Percentiles rank a stretch among this genome's conserved stretches.
Conservation (phyloP, 176 grass and related monocot genomes). For the Saccharum officinarum region DNA sequence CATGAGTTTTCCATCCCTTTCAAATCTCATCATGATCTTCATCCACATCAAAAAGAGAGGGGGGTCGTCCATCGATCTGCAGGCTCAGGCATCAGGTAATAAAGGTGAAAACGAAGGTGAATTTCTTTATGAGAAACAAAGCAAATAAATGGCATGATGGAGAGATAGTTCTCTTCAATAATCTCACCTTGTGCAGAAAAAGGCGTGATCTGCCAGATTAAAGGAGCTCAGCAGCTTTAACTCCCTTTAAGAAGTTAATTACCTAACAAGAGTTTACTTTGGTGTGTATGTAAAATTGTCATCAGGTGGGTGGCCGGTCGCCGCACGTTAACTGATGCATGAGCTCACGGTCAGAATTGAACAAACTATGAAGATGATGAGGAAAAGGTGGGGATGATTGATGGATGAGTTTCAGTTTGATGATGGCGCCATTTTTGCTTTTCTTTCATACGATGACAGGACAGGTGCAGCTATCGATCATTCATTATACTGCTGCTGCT, state of each 20-base stretch:
- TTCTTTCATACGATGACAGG: neutral
- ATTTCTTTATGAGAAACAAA: neutral
- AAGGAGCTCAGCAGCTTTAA: neutral
- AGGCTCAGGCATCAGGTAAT: neutral
- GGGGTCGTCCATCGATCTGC: neutral
- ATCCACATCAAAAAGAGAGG: too few species aligned
- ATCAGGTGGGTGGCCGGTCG: constrained; percentile 11
- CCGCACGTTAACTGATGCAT: constrained; percentile 27
- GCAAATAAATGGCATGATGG: neutral
- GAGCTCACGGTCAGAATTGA: constrained; percentile 13
- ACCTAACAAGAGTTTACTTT: neutral
- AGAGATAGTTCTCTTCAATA: neutral
- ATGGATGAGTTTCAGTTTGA: constrained; percentile 38
- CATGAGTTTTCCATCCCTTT: too few species aligned
- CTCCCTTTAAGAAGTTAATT: neutral
- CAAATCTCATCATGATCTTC: too few species aligned
- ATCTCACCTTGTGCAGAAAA: neutral
- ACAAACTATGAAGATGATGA: neutral
- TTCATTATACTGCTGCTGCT: neutral
- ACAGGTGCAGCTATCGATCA: constrained; percentile 22
- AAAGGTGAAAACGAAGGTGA: constrained; percentile 14
- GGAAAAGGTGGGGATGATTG: constrained; percentile 1
- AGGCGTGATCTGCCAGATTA: neutral
- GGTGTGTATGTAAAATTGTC: neutral
- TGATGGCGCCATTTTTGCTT: constrained; percentile 3